Conservation (phyloP, 345 rosid species). For the Eucalyptus cladocalyx region DNA sequence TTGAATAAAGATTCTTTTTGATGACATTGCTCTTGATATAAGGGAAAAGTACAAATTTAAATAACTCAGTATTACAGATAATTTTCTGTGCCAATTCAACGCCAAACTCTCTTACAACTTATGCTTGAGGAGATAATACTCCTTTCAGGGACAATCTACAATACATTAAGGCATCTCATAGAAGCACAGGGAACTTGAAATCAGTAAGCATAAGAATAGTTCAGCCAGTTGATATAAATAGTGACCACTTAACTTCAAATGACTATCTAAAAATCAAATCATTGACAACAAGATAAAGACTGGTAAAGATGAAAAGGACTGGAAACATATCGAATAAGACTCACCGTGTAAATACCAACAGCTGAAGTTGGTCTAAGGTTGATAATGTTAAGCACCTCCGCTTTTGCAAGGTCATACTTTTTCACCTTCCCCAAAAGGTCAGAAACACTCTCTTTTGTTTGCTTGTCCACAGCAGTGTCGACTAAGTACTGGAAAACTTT, state of each 20-base stretch:
- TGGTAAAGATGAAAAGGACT: background rate
- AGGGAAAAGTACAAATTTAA: background rate
- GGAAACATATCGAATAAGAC: background rate
- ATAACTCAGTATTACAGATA: background rate
- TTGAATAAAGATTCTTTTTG: background rate
- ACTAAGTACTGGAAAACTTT: conserved; percentile 72
- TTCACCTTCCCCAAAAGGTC: conserved; percentile 42
- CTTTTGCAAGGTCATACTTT: conserved; percentile 55
- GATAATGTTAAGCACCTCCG: conserved; percentile 69
- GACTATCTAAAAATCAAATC: background rate
- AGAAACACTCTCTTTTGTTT: conserved; percentile 40
- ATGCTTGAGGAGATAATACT: background rate
- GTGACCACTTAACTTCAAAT: background rate
- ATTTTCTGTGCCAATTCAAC: background rate
- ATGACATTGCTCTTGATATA: background rate
- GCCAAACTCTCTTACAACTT: background rate
- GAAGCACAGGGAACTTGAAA: background rate
- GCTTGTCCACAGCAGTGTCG: conserved; percentile 44
- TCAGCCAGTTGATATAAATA: background rate
- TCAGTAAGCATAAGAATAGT: background rate
- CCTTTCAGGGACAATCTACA: background rate
- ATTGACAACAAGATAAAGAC: background rate
- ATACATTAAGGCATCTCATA: background rate
- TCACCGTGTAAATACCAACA: conserved; percentile 52
- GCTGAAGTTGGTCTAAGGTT: conserved; percentile 40